These are phyloP conservation scores for Parsonsia alboflavescens DNA, from an alignment of 257 asterid species.

Conservation along the genomic window DNA sequence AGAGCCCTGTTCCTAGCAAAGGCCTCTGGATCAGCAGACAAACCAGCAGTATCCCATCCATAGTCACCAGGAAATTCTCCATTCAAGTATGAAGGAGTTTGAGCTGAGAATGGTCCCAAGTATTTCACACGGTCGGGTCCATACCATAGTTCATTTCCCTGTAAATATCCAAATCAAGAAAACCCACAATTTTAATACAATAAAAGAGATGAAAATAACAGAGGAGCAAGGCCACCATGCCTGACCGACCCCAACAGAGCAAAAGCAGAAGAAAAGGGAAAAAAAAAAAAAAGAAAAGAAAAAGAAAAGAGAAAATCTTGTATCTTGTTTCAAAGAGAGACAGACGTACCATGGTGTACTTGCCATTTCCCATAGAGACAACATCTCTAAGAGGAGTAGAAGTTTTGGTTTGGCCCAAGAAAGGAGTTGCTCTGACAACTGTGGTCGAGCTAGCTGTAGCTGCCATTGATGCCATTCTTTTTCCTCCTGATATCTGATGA, in stretches of 20 bases:
- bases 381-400: constrained; percentile 54
- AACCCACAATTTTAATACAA: not conserved
- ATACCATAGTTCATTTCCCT: constrained; percentile 71
- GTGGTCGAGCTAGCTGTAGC: constrained; percentile 52
- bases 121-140: constrained; percentile 81
- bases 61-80: constrained; percentile 90
- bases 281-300: too few relatives aligned
- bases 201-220: not conserved
- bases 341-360: constrained; percentile 50
- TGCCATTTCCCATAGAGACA: constrained; percentile 55
- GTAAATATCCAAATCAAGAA: constrained; percentile 10
- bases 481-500: not conserved
- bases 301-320: too few relatives aligned
- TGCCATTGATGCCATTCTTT: constrained; percentile 56
- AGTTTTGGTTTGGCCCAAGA: constrained; percentile 66
- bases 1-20: constrained; percentile 77
- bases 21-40: constrained; percentile 88
- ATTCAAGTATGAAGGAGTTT: constrained; percentile 74
- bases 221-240: not conserved
- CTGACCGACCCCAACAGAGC: too few relatives aligned
- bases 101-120: constrained; percentile 91
- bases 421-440: constrained; percentile 60
- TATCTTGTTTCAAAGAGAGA: not conserved
- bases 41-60: constrained; percentile 89
- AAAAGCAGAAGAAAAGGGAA: too few relatives aligned